A percentile compares a stretch with the other conserved stretches of the same genome.
phyloP scores from a whole-genome alignment of 179 eudicot genomes.

The Spergularia azorica region DNA sequence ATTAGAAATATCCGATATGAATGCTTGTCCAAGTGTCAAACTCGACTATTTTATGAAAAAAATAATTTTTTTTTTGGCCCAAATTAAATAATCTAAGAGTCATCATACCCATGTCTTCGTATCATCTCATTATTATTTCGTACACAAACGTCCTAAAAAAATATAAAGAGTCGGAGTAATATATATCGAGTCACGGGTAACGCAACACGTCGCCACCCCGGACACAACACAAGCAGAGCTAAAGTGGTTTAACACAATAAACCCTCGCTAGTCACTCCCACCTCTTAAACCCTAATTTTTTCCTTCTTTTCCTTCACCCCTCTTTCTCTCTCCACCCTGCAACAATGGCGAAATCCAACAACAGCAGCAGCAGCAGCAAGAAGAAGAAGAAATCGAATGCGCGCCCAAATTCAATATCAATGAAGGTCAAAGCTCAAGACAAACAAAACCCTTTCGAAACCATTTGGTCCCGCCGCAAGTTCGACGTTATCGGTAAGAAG shows the following conservation, averaged over 20 bases:
- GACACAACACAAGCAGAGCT: too few species aligned
- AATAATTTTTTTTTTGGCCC: too few species aligned
- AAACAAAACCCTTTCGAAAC: conserved; percentile 80
- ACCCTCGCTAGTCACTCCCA: not conserved
- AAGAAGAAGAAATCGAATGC: conserved; percentile 47
- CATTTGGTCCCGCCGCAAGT: conserved; percentile 87
- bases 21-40: too few species aligned
- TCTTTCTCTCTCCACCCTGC: conserved; percentile 7
- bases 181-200: too few species aligned
- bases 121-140: too few species aligned
- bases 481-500: conserved; percentile 78
- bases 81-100: too few species aligned
- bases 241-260: not conserved
- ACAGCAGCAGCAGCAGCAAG: conserved; percentile 36
- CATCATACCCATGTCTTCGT: too few species aligned
- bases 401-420: conserved; percentile 47
- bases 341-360: conserved; percentile 66
- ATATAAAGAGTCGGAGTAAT: too few species aligned
- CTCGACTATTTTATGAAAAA: too few species aligned
- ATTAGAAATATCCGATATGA: too few species aligned
- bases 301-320: not conserved
- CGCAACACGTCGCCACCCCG: too few species aligned
- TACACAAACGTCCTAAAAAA: too few species aligned
- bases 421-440: conserved; percentile 48
- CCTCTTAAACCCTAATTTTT: conserved; percentile 26